phyloP scores from a whole-genome alignment of 1,284 basidiomycete genomes.

The Puccinia coronata region DNA sequence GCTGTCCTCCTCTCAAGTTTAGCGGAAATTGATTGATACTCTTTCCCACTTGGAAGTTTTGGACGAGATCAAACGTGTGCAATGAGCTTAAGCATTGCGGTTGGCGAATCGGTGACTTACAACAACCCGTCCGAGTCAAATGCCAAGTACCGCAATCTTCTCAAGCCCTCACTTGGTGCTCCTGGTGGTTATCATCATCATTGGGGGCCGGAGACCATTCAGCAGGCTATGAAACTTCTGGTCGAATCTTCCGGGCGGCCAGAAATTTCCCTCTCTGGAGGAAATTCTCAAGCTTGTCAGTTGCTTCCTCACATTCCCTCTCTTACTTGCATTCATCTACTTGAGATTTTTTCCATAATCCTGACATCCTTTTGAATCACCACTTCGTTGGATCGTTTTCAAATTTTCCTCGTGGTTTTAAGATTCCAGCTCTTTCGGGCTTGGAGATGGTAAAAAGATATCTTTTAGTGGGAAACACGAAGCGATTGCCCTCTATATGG shows the following conservation, averaged over 20 bases:
- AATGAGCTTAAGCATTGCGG: constrained; percentile 75
- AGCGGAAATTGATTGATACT: too few species aligned
- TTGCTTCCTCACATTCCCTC: background rate
- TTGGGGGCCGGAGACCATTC: constrained; percentile 55
- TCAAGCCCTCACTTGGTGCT: background rate
- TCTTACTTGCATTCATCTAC: background rate
- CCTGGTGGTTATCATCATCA: constrained; percentile 48
- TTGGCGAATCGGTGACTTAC: constrained; percentile 55
- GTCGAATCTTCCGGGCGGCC: constrained; percentile 55
- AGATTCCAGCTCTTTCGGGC: constrained; percentile 57
- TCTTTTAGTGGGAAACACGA: constrained; percentile 85
- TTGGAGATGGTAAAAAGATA: constrained; percentile 71
- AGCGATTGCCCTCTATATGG: constrained; percentile 82
- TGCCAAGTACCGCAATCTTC: background rate
- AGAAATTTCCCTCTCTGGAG: constrained; percentile 3
- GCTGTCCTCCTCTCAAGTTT: too few species aligned
- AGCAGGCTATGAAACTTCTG: constrained; percentile 56
- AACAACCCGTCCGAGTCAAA: background rate
- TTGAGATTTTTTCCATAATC: background rate
- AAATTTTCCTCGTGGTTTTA: background rate
- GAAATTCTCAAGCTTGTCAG: constrained; percentile 21
- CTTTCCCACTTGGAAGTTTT: constrained; percentile 64
- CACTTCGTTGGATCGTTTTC: background rate
- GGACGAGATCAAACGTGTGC: constrained; percentile 85
- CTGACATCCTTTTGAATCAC: background rate